Evolutionary conservation across 2,329 filamentous ascomycete genomes (phyloP).

Genomic region (Aspergillus intermedius): DNA sequence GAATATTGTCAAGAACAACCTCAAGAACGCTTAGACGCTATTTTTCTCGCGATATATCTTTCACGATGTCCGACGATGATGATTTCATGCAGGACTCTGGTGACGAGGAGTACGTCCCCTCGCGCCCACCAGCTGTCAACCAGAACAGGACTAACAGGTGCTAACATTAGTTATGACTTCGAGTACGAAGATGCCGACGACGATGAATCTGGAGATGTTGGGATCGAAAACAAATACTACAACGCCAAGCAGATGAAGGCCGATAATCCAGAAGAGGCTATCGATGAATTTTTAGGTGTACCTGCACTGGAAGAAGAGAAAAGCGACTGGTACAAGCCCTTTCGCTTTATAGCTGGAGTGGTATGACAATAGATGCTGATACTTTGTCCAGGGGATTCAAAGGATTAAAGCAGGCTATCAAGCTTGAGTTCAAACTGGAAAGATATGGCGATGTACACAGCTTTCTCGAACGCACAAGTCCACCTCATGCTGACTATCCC

Average conservation of each 20-base stretch:
- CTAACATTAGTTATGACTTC: slow-evolving; percentile 68
- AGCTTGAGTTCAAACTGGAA: slow-evolving; percentile 90
- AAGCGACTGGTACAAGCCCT: slow-evolving; percentile 66
- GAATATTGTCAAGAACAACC: not conserved
- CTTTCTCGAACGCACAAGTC: not conserved
- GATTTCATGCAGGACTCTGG: slow-evolving; percentile 93
- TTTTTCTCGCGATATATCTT: not conserved
- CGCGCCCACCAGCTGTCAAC: slow-evolving; percentile 1
- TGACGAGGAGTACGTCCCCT: slow-evolving; percentile 63
- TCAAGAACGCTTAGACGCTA: not conserved
- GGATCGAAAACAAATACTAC: slow-evolving; percentile 99
- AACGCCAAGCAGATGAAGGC: slow-evolving; percentile 96
- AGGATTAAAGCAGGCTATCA: slow-evolving; percentile 94
- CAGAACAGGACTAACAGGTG: slow-evolving; percentile 17
- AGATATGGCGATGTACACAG: slow-evolving; percentile 68
- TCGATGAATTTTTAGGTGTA: slow-evolving; percentile 86
- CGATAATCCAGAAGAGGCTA: slow-evolving; percentile 77
- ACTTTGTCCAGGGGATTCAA: slow-evolving; percentile 69
- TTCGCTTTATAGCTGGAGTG: not conserved
- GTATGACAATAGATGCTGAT: slow-evolving; percentile 15
- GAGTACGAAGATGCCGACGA: slow-evolving; percentile 95
- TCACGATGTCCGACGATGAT: slow-evolving; percentile 69
- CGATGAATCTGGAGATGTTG: slow-evolving; percentile 79
- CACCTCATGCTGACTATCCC: slow-evolving; percentile 6
- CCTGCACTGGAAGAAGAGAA: slow-evolving; percentile 81